phyloP scores from a whole-genome alignment of 1,284 basidiomycete genomes.

The Fomitopsis schrenkii region DNA sequence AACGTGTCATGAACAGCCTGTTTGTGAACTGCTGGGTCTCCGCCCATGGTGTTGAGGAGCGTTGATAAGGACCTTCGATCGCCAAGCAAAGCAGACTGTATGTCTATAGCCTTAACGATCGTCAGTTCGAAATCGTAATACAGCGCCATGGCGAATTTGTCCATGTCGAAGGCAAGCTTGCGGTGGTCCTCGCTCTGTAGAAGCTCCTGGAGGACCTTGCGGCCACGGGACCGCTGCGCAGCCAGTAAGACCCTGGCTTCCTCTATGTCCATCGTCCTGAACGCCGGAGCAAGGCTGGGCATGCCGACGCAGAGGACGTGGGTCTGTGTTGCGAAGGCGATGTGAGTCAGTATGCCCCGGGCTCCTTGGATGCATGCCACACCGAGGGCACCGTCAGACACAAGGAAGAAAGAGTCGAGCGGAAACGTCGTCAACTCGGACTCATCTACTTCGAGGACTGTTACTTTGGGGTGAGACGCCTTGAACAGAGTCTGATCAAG shows the following conservation, averaged over 20 bases:
- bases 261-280: background rate
- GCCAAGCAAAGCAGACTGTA: constrained; percentile 20
- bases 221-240: background rate
- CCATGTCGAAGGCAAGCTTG: constrained; percentile 39
- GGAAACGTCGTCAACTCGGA: constrained; percentile 14
- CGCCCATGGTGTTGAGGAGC: constrained; percentile 7
- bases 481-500: constrained; percentile 6
- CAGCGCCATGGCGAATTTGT: constrained; percentile 35
- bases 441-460: constrained; percentile 3
- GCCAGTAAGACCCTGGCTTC: background rate
- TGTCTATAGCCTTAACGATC: constrained; percentile 44
- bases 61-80: constrained; percentile 1
- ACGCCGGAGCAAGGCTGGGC: background rate
- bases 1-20: constrained; percentile 5
- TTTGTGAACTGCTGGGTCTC: constrained; percentile 3
- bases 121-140: constrained; percentile 31
- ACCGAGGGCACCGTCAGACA: constrained; percentile 26
- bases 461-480: background rate
- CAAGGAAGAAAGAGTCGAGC: constrained; percentile 24
- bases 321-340: constrained; percentile 35
- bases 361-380: constrained; percentile 36
- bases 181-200: constrained; percentile 10
- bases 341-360: constrained; percentile 26
- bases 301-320: constrained; percentile 28
- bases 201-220: constrained; percentile 11